These are phyloP conservation scores for Cladorrhinum sp. DNA, from an alignment of 2,329 filamentous ascomycete species.

Conservation along the genomic window DNA sequence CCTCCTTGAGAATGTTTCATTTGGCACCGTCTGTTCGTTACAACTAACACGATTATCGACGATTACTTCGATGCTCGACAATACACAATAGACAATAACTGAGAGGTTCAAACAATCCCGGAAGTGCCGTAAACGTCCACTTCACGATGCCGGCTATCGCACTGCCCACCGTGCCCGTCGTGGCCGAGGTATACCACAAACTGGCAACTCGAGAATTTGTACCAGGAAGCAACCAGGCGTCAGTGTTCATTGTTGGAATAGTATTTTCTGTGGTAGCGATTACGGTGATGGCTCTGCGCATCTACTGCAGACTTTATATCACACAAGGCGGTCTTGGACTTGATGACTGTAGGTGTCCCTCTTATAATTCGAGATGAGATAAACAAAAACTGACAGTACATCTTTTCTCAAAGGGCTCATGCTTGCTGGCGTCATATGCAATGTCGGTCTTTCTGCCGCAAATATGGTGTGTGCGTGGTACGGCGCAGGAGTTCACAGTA, in stretches of 20 bases:
- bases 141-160: neutral
- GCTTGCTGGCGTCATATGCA: neutral
- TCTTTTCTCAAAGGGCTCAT: neutral
- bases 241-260: constrained; percentile 2
- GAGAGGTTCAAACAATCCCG: neutral
- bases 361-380: neutral
- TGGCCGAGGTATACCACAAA: neutral
- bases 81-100: neutral
- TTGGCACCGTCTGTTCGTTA: neutral
- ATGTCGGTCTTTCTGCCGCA: neutral
- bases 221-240: neutral
- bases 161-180: neutral
- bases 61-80: neutral
- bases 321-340: neutral
- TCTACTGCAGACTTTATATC: neutral
- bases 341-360: neutral
- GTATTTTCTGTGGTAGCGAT: constrained; percentile 4
- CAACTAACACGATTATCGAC: neutral
- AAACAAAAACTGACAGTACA: neutral
- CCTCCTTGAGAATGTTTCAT: neutral
- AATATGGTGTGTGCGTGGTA: constrained; percentile 6
- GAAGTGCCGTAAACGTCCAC: neutral
- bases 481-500: constrained; percentile 1
- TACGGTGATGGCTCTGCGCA: neutral
- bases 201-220: neutral